These are phyloP conservation scores for Candida pseudoviswanathii DNA, from an alignment of 1,139 yeast genomes.

Conservation along the genomic window DNA sequence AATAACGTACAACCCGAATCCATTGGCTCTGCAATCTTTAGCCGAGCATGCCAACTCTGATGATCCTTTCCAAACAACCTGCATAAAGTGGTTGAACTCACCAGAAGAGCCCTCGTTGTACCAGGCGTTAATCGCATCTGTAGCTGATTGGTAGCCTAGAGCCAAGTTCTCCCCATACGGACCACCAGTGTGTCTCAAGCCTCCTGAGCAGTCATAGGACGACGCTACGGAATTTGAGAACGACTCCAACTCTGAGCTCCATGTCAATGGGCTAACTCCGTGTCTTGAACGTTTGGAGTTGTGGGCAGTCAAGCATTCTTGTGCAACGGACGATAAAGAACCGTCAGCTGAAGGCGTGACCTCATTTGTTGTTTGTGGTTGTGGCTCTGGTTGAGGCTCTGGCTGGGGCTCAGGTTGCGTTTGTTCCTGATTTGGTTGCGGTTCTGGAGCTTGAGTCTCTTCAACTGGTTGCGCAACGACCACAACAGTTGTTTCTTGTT, in stretches of 20 bases:
- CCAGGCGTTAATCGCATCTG: slow-evolving; percentile 79
- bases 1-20: slow-evolving; percentile 47
- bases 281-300: slow-evolving; percentile 70
- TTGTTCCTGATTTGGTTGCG: not conserved
- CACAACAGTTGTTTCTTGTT: slow-evolving; percentile 25
- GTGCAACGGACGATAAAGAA: slow-evolving; percentile 15
- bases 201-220: slow-evolving; percentile 67
- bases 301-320: slow-evolving; percentile 45
- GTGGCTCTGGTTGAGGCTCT: not conserved
- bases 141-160: slow-evolving; percentile 56
- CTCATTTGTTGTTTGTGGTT: slow-evolving; percentile 1
- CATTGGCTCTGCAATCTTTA: slow-evolving; percentile 43
- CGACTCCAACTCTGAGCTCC: slow-evolving; percentile 62
- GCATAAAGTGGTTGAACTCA: slow-evolving; percentile 73
- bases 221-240: slow-evolving; percentile 73
- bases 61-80: slow-evolving; percentile 76
- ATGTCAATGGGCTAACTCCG: slow-evolving; percentile 57
- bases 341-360: not conserved
- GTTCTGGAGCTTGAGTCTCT: not conserved
- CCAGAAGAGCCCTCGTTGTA: slow-evolving; percentile 62
- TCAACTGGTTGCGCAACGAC: not conserved
- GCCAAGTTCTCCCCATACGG: slow-evolving; percentile 89
- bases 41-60: slow-evolving; percentile 71
- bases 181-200: slow-evolving; percentile 73
- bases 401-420: not conserved